Evolutionary conservation across 148 eudicot species (phyloP), one percentile per base, ranked within the genome.

Genomic region (Camellia japonica): DNA sequence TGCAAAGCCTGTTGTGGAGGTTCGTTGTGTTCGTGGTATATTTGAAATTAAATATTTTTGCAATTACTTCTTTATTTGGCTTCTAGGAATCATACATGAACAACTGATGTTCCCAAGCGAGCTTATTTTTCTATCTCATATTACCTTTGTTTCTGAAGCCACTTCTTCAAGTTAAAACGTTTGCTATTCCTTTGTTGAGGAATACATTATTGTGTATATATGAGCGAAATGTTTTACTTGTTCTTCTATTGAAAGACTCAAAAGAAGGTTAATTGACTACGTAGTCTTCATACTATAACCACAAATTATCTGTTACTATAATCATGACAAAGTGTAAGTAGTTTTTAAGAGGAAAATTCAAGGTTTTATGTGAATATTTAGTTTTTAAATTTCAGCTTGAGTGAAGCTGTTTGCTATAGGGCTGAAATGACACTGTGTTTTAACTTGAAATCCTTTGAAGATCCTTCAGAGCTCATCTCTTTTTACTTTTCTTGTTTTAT

Each of bases 1-100:
- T 83, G 98, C 98, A 67, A 95, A 93, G 87, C 98, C 98, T 76
- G 97, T 93, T 77, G 98, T 95, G 79, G 98, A 95, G 98, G 98
- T 95, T 51, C 38, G 89, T 81, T 49, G 52, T 72, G n/a, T 80
- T 67, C 59, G 14, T 67, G 0, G 2, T n/a, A 0, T 2, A 47
- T 59, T 47, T 20, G 58, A 54, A 9, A 63, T 43, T 18, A 7
- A 61, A 76, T 44, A 38, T 73, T 5, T 5, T 19, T 63, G 43
- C 47, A 76, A 43, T 46, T 20, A 23, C 11, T 64, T 64, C 2
- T 64, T 64, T 64, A 2, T 7, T 30, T 64, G 13, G 38, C 68
- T 30, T 64, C 68, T 64, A 5, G 41, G 42, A 64, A 64, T 64
- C 9, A 6, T 20, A 64, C 11, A 8, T 23, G 64, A 64, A 19